Base-by-base conservation (phyloP, 2,329 filamentous ascomycete genomes). In the Fusarium sambucinum region DNA sequence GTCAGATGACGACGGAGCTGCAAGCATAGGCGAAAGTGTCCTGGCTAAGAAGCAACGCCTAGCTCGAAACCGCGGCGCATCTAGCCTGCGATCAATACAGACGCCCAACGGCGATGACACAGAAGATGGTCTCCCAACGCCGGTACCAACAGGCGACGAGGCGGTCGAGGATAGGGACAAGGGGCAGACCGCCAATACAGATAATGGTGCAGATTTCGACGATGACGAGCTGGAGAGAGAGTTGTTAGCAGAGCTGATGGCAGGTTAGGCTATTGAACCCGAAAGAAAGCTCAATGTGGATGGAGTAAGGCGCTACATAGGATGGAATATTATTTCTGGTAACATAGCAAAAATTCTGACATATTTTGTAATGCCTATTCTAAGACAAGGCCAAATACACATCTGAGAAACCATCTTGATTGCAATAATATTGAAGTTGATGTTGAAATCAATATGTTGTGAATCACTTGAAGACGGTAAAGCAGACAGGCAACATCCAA, bases 181-280 rank as follows among this genome's bases (percentile, higher is more conserved):
- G 69, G 72, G 47, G 12, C 68, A 73, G 25, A 75, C 59, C 19
- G 60, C 67, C 8, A 72, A 72, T 32, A 33, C 48, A 10, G 76
- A 76, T n/a, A 75, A 77, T 40, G 76, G 76, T 10, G 77, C 77
- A n/a, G 82, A 82, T 41, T 78, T 82, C 51, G 82, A 84, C 44
- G 85, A 86, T 12, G 85, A 86, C 55, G 88, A 89, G 70, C 77
- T 90, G 50, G 89, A 90, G 76, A 85, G 87, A 37, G 88, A 90
- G 71, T 81, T 91, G 75, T 80, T 89, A 72, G 87, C 87, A 2
- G 88, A 87, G 67, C 80, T 89, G 67, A 86, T 88, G 70, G 77
- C 77, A 17, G 75, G 75, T 71, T 33, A 55, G 63, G 29, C 46
- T 47, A 70, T 52, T 41, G n/a, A 14, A 40, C 13, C n/a, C 16